A percentile compares a stretch with the other conserved stretches of the same genome.
phyloP scores from a whole-genome alignment of 139 green algal species.

The Tetradesmus lagerheimii region DNA sequence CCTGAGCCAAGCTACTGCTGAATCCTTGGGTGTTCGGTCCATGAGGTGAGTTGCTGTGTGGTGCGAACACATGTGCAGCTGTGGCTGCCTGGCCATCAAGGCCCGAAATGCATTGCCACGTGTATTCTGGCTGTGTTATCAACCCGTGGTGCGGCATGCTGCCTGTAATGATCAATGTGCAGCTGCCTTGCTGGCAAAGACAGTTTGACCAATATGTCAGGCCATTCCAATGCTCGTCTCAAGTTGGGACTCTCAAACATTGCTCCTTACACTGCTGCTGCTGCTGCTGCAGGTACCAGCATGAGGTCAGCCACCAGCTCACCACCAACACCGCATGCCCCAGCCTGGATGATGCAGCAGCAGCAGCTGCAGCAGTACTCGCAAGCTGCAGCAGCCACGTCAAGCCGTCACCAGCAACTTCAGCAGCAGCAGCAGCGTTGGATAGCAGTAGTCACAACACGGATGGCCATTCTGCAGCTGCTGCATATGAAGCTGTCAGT shows the following conservation, averaged over 20 bases:
- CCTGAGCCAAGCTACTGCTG: slow-evolving; percentile 61
- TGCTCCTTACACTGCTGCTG: slow-evolving; percentile 24
- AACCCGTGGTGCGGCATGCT: neutral
- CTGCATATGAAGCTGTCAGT: neutral
- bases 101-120: too few species aligned
- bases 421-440: neutral
- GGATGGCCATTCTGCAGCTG: neutral
- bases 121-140: neutral
- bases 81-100: slow-evolving; percentile 69
- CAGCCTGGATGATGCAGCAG: slow-evolving; percentile 9
- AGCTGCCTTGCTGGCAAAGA: too few species aligned
- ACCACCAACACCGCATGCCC: slow-evolving; percentile 53
- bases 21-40: slow-evolving; percentile 68
- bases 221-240: too few species aligned
- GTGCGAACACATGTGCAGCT: too few species aligned
- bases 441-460: neutral
- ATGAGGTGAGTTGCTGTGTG: slow-evolving; percentile 40
- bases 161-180: too few species aligned
- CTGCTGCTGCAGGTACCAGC: slow-evolving; percentile 48
- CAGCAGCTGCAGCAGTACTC: slow-evolving; percentile 26
- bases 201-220: too few species aligned
- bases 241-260: neutral
- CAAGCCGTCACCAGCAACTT: neutral
- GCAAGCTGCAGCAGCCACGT: neutral
- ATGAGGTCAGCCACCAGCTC: slow-evolving; percentile 46